phyloP scores from a whole-genome alignment of 352 stramenopile genomes.

The Globisporangium abappressorium region DNA sequence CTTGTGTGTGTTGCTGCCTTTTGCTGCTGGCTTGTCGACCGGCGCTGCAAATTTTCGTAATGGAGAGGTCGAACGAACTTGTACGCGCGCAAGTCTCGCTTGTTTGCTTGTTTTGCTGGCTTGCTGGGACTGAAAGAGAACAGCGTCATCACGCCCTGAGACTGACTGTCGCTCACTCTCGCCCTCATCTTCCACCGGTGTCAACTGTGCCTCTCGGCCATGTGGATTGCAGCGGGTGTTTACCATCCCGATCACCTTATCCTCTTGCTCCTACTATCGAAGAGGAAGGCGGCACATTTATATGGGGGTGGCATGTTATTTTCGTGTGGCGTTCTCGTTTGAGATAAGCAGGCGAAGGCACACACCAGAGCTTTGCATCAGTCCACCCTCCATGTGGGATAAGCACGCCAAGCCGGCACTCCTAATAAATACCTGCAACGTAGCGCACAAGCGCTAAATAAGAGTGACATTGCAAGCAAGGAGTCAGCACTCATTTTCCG shows the following conservation, averaged over 20 bases:
- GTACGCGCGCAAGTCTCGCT: slow-evolving; percentile 1
- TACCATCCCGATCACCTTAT: slow-evolving; percentile 25
- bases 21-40: slow-evolving; percentile 4
- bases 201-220: slow-evolving; percentile 8
- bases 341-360: slow-evolving; percentile 8
- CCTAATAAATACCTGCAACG: background rate
- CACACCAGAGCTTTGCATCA: slow-evolving; percentile 1
- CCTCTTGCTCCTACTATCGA: background rate
- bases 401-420: slow-evolving; percentile 5
- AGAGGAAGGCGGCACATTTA: background rate
- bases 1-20: slow-evolving; percentile 5
- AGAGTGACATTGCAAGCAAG: too few relatives aligned
- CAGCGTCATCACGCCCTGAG: slow-evolving; percentile 2
- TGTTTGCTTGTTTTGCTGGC: background rate
- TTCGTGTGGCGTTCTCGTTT: slow-evolving; percentile 3
- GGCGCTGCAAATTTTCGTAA: slow-evolving; percentile 13
- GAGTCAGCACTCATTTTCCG: background rate
- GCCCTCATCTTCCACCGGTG: background rate
- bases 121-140: background rate
- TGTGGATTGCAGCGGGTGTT: slow-evolving; percentile 9
- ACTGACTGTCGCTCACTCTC: background rate
- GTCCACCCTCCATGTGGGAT: slow-evolving; percentile 14
- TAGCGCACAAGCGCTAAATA: background rate
- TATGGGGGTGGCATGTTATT: background rate
- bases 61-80: slow-evolving; percentile 10